Percentiles rank a stretch among this genome's conserved stretches.
Evolutionary conservation across 192 early-diverging fungal genomes (phyloP).

Genomic region (Backusella psychrophila): DNA sequence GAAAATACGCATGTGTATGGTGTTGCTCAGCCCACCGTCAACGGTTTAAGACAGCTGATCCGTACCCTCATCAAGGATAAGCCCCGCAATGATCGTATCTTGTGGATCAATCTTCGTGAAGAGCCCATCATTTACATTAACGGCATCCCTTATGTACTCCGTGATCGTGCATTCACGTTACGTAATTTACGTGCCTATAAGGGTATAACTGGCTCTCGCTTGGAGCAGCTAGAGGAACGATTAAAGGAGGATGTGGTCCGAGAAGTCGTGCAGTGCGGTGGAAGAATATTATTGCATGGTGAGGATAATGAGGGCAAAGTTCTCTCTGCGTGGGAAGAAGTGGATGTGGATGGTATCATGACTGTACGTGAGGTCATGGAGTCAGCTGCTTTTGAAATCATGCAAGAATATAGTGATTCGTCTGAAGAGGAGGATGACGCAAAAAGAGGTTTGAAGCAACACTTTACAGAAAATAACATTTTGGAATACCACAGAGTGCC

Average conservation of each 20-base stretch:
- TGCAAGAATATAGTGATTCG: neutral
- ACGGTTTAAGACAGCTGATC: constrained; percentile 55
- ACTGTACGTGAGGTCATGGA: constrained; percentile 52
- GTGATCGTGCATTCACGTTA: constrained; percentile 52
- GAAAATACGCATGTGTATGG: constrained; percentile 43
- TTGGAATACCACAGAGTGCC: constrained; percentile 53
- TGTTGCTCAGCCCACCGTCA: constrained; percentile 59
- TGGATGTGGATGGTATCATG: constrained; percentile 42
- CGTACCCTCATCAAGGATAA: constrained; percentile 9
- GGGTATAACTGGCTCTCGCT: constrained; percentile 49
- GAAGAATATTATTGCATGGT: constrained; percentile 51
- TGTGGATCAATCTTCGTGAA: constrained; percentile 66
- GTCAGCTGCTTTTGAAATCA: constrained; percentile 23
- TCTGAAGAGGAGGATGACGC: neutral
- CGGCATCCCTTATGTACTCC: constrained; percentile 59
- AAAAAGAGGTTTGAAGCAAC: neutral
- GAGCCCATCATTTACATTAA: constrained; percentile 67
- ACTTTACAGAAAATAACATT: neutral
- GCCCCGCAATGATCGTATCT: constrained; percentile 25
- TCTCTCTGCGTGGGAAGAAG: constrained; percentile 58
- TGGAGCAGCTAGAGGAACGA: constrained; percentile 52
- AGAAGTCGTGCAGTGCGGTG: constrained; percentile 47
- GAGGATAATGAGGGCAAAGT: constrained; percentile 46
- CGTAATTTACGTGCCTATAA: constrained; percentile 59
- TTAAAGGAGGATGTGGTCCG: constrained; percentile 54